Conservation (phyloP, 345 rosid genomes). For the Populus alba region DNA sequence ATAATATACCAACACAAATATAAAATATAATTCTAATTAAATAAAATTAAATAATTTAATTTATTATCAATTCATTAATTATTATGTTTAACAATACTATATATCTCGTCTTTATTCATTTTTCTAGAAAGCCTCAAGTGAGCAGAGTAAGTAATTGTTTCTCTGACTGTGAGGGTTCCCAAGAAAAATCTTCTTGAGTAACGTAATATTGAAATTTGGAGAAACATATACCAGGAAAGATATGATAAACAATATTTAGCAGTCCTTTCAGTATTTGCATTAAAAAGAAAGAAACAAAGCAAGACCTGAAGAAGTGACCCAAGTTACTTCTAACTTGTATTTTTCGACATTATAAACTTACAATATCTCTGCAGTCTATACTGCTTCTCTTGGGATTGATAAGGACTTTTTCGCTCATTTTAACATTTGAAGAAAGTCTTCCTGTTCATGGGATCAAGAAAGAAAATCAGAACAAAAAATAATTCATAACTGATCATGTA, state of each 20-base stretch:
- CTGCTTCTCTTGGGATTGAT: constrained; percentile 18
- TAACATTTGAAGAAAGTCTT: constrained; percentile 18
- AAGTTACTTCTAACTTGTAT: background rate
- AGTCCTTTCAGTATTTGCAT: background rate
- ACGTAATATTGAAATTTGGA: background rate
- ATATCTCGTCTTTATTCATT: constrained; percentile 5
- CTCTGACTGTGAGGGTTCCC: background rate
- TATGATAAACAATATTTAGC: background rate
- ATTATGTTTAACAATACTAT: constrained; percentile 20
- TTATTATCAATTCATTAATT: too few species aligned
- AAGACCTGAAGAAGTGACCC: background rate
- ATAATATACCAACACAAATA: too few species aligned
- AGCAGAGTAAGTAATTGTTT: background rate
- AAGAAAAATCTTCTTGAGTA: background rate
- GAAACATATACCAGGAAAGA: constrained; percentile 2
- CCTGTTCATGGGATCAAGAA: constrained; percentile 6
- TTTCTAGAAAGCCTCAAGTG: background rate
- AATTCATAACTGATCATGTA: background rate
- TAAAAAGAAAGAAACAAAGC: background rate
- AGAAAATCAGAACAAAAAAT: too few species aligned
- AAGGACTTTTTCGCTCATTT: constrained; percentile 16
- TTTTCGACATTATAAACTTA: background rate
- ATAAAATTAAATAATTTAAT: too few species aligned
- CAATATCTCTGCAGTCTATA: constrained; percentile 11
- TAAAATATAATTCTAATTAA: too few species aligned